Percentiles rank a stretch among this genome's conserved stretches.
Conservation (phyloP, 352 stramenopile species). For the Aphanomyces cochlioides region DNA sequence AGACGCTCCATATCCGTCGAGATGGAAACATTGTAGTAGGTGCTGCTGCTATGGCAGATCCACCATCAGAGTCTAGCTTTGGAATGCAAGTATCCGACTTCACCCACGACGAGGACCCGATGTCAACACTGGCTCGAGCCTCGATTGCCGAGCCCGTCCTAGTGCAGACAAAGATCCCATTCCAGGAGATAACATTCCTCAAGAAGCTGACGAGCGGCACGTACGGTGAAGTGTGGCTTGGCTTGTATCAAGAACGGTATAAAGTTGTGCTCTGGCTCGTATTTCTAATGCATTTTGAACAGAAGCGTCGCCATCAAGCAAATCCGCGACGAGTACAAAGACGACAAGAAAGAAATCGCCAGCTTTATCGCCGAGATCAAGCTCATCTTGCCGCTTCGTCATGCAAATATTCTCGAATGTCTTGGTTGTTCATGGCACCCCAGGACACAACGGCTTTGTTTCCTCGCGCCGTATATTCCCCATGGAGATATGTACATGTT, state of each 20-base stretch:
- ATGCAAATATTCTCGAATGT: background rate
- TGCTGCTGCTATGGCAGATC: background rate
- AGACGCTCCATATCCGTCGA: background rate
- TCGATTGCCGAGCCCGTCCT: background rate
- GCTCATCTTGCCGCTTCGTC: background rate
- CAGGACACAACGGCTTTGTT: background rate
- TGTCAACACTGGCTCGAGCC: no score
- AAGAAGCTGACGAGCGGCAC: background rate
- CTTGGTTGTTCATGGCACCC: background rate
- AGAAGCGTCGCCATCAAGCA: background rate
- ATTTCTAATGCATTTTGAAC: background rate
- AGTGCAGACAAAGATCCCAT: background rate
- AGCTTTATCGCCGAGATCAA: background rate
- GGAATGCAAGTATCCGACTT: no score
- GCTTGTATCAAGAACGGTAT: no score
- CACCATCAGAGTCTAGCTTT: no score
- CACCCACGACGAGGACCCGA: no score
- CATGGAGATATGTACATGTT: constrained; percentile 52
- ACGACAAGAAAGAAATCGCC: background rate
- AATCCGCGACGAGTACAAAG: constrained; percentile 1
- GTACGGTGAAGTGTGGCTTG: background rate
- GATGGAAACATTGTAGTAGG: background rate
- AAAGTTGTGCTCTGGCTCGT: no score
- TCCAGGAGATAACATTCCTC: background rate
- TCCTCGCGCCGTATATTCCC: constrained; percentile 58